phyloP scores from a whole-genome alignment of 1,139 yeast genomes.

The Lizanozyma gosingica region DNA sequence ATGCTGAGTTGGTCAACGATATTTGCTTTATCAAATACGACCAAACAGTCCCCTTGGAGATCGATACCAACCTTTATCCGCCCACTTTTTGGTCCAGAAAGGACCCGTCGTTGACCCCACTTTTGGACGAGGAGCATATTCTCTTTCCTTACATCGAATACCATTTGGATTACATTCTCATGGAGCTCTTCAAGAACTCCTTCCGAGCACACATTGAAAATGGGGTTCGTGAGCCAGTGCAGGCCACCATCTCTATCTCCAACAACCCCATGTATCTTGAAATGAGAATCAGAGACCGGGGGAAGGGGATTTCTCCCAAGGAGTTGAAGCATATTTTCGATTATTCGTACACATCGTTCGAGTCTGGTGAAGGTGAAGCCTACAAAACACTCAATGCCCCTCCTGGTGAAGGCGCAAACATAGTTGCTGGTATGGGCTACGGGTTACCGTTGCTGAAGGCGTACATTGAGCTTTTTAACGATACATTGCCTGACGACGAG shows the following conservation, averaged over 20 bases:
- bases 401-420: conserved; percentile 66
- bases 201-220: conserved; percentile 81
- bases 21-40: conserved; percentile 78
- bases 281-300: conserved; percentile 73
- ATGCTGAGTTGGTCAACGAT: conserved; percentile 71
- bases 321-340: conserved; percentile 64
- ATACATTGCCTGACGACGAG: conserved; percentile 15
- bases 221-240: conserved; percentile 48
- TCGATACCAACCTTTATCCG: conserved; percentile 37
- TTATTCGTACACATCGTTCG: conserved; percentile 77
- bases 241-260: conserved; percentile 56
- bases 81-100: conserved; percentile 25
- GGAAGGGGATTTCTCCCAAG: conserved; percentile 75
- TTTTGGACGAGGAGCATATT: conserved; percentile 13
- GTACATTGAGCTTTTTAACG: conserved; percentile 38
- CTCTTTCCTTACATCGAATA: conserved; percentile 74
- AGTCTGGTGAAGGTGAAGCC: conserved; percentile 48
- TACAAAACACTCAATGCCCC: conserved; percentile 55
- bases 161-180: conserved; percentile 78
- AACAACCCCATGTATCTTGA: conserved; percentile 37
- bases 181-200: conserved; percentile 82
- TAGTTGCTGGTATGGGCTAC: conserved; percentile 93
- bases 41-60: conserved; percentile 49
- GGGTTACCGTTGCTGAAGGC: conserved; percentile 78
- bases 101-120: conserved; percentile 16